Evolutionary conservation across 371 early-diverging fungal species (phyloP), one percentile per base, ranked within the genome.

Genomic region (Syncephalastrum sp.): DNA sequence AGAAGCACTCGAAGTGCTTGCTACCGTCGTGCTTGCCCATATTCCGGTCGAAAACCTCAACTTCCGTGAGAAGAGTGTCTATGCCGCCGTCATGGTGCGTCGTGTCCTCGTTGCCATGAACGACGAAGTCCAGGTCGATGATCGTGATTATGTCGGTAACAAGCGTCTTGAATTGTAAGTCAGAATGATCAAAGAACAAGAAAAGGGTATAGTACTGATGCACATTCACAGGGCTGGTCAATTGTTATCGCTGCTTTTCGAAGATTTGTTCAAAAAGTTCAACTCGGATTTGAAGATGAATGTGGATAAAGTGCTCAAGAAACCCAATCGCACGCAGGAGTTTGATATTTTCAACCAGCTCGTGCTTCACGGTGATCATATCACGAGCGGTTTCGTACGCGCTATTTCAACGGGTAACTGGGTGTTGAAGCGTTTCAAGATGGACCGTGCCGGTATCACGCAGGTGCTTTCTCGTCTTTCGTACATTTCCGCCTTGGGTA

Each of bases 61-160:
- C 64, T 94, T 96, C 66, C 79, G 92, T 51, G 90, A 92, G 52
- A 99, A 99, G 74, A 94, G 90, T 59, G 88, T 99, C 33, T 99
- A 96, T 63, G 83, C 99, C 21, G 94, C 96, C 24, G 79, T 98
- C 56, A 99, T 99, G 99, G 90, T 94, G n/a, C 89, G 99, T 46
- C 88, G 98, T 64, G 93, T 96, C 4, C 75, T 99, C 47, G 85
- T 92, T 68, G 95, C 98, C 21, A 85, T 91, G 68, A 77, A 82
- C 29, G 88, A 91, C 52, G 88, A 87, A 38, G 86, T 89, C 8
- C 74, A 89, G 60, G 88, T 94, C 5, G 99, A 99, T 72, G 99
- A 99, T 75, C 93, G 98, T 66, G 99, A 99, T 83, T 99, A 97
- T 78, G 89, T 99, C 38, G 99, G 99, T 65, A 99, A 99, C 86